phyloP scores from a whole-genome alignment of 768 basidiomycete genomes.

The Podaxis sp. region DNA sequence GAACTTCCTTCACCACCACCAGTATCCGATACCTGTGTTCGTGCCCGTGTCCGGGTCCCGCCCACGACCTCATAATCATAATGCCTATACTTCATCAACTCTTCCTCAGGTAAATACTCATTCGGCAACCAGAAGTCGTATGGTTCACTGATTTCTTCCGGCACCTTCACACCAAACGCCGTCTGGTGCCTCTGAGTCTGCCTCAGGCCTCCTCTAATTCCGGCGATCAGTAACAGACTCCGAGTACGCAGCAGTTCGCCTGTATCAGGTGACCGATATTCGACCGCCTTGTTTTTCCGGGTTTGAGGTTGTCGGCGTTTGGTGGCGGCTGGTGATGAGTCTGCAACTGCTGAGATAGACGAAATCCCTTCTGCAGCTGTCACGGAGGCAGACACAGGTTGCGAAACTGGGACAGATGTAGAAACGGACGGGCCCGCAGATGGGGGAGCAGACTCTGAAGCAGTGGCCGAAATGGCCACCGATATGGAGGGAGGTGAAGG shows the following conservation, averaged over 20 bases:
- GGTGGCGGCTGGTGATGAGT: neutral
- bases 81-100: constrained; percentile 10
- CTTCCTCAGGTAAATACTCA: constrained; percentile 13
- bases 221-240: constrained; percentile 7
- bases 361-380: neutral
- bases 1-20: neutral
- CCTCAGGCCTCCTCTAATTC: constrained; percentile 8
- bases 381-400: neutral
- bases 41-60: neutral
- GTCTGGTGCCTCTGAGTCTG: constrained; percentile 10
- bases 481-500: neutral
- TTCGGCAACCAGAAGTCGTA: constrained; percentile 12
- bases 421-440: neutral
- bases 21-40: neutral
- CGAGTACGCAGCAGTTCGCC: constrained; percentile 5
- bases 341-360: neutral
- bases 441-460: neutral
- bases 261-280: constrained; percentile 10
- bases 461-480: neutral
- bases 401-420: neutral
- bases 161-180: constrained; percentile 13
- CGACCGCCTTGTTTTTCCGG: neutral
- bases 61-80: neutral
- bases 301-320: constrained; percentile 26
- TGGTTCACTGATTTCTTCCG: constrained; percentile 7